Evolutionary conservation across 1,284 basidiomycete species (phyloP).

Genomic region (Moesziomyces globuligerus): DNA sequence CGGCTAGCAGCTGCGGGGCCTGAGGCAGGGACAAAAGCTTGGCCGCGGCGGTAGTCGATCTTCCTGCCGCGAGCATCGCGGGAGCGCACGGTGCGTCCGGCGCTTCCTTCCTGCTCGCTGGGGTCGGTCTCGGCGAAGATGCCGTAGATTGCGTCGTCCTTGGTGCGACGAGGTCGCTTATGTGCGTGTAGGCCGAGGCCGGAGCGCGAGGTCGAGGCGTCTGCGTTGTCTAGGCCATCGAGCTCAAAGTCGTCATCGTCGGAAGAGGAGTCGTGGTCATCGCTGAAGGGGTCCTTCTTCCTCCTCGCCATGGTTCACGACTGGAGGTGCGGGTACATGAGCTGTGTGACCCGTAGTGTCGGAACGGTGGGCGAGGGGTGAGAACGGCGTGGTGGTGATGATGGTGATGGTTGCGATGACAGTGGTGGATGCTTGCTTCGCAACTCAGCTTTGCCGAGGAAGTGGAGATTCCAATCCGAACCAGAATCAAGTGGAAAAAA

Average conservation of each 20-base stretch:
- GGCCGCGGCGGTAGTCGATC: conserved; percentile 28
- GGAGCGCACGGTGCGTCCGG: conserved; percentile 18
- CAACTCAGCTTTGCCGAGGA: conserved; percentile 1
- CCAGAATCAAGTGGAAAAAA: no score
- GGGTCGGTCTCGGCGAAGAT: conserved; percentile 81
- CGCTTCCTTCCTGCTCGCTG: conserved; percentile 19
- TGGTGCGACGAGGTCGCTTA: conserved; percentile 29
- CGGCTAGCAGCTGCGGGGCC: not conserved
- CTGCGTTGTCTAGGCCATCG: conserved; percentile 32
- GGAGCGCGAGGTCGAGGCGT: not conserved
- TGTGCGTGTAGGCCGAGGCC: conserved; percentile 7
- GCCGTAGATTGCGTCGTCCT: conserved; percentile 74
- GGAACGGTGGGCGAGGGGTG: no score
- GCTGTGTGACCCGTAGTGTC: not conserved
- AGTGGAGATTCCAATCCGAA: conserved; percentile 1
- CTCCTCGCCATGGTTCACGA: conserved; percentile 55
- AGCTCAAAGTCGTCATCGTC: conserved; percentile 69
- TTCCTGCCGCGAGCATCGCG: conserved; percentile 21
- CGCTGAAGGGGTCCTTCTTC: conserved; percentile 31
- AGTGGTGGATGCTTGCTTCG: not conserved
- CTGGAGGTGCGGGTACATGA: not conserved
- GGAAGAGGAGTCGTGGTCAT: conserved; percentile 67
- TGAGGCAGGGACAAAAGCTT: conserved; percentile 39
- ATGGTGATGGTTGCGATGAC: not conserved
- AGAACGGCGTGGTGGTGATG: no score